Evolutionary conservation across 1,139 yeast species (phyloP), one percentile per base, ranked within the genome.

Genomic region (Sugiyamaella japonica): DNA sequence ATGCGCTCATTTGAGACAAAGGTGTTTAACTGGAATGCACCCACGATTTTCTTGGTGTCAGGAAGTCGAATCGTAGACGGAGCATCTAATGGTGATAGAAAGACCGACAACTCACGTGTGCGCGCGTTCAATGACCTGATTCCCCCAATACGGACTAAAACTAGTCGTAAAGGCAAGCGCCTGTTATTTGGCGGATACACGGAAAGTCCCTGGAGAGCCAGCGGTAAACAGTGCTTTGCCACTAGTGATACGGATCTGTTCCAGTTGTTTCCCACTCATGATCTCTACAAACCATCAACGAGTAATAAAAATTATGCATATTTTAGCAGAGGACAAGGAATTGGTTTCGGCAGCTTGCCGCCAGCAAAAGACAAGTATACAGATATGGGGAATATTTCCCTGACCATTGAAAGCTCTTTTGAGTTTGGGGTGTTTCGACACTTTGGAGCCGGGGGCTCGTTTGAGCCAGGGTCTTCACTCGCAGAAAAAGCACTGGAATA

Each of bases 21-120:
- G 61, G 88, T 86, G 0, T 85, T 89, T 73, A 89, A 89, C 66
- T 91, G 97, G 97, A 83, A 81, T 61, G 95, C 96, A 0, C 96
- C 97, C 0, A 83, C 97, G 0, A 67, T 89, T 1, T 61, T 91
- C 10, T 60, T 91, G 0, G 76, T 91, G 0, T 79, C 83, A 3
- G 98, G 97, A 9, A 52, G 48, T 25, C 29, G 56, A 3, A 25
- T 53, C 4, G 37, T 40, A 32, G 45, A 46, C 7, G 57, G 53
- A 31, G 53, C 44, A 20, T 20, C 25, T 20, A 20, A 20, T 20
- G 25, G 25, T 7, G 48, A 51, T 17, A 47, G 52, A 5, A 42
- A 20, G 17, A 12, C 10, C 13, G 28, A 23, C n/a, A 53, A 55
- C 12, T 49, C 53, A 10, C 41, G 61, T 8, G 58, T 60, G 28